Conservation (phyloP, 1,139 yeast species). For the Groenewaldozyma sp. region DNA sequence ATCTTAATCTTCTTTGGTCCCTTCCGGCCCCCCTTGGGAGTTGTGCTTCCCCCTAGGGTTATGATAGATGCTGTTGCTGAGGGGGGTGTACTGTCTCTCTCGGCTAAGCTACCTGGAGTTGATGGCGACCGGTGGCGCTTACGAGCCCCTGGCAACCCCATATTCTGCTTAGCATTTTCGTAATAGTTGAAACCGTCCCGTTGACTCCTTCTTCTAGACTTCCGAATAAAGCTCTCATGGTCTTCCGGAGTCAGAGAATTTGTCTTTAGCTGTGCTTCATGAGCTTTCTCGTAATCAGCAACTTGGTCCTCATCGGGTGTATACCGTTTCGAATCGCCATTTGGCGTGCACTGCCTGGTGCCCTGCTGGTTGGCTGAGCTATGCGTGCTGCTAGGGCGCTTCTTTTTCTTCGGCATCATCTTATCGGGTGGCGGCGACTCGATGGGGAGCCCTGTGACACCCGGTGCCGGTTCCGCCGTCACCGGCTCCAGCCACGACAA, state of each 20-base stretch:
- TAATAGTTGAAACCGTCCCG: slow-evolving; percentile 13
- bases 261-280: slow-evolving; percentile 32
- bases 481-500: slow-evolving; percentile 47
- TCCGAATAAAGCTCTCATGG: slow-evolving; percentile 13
- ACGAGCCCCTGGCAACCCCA: slow-evolving; percentile 10
- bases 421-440: slow-evolving; percentile 52
- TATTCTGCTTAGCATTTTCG: slow-evolving; percentile 13
- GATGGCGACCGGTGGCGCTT: slow-evolving; percentile 5
- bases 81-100: neutral
- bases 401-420: slow-evolving; percentile 33
- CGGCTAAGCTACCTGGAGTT: neutral
- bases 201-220: slow-evolving; percentile 10
- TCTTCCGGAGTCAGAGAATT: slow-evolving; percentile 27
- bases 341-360: neutral
- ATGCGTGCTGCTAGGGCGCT: slow-evolving; percentile 3
- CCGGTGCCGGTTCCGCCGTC: slow-evolving; percentile 41
- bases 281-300: slow-evolving; percentile 14
- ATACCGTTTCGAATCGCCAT: slow-evolving; percentile 1
- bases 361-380: too few relatives aligned
- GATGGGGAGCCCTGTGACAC: slow-evolving; percentile 58
- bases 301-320: neutral
- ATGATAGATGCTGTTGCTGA: neutral
- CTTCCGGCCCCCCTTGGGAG: slow-evolving; percentile 1
- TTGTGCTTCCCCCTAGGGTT: neutral
- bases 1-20: slow-evolving; percentile 2